Conservation (phyloP, 2,329 filamentous ascomycete genomes). For the Xylariales sp. region DNA sequence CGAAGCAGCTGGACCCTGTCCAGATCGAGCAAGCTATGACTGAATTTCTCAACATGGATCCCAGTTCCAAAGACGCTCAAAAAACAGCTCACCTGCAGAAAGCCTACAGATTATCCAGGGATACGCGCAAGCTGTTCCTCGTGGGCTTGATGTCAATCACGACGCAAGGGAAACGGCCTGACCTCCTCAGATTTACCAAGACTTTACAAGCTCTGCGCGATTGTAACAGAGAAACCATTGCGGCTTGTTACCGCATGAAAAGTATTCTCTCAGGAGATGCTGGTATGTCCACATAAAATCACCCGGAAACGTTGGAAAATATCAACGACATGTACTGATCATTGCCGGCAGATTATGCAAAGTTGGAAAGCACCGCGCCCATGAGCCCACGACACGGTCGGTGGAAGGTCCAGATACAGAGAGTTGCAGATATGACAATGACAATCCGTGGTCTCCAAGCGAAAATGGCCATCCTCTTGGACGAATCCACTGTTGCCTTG, state of each 20-base stretch:
- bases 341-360: constrained; percentile 10
- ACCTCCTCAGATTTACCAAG: constrained; percentile 73
- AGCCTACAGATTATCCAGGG: constrained; percentile 53
- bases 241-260: constrained; percentile 4
- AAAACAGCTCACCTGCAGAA: constrained; percentile 32
- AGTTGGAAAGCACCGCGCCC: constrained; percentile 46
- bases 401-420: constrained; percentile 80
- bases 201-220: constrained; percentile 71
- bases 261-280: constrained; percentile 59
- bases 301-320: background rate
- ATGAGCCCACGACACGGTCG: constrained; percentile 74
- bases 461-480: constrained; percentile 85
- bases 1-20: background rate
- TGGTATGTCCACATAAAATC: constrained; percentile 50
- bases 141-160: constrained; percentile 87
- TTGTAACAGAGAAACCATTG: constrained; percentile 53
- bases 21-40: constrained; percentile 1
- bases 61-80: constrained; percentile 64
- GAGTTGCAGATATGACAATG: constrained; percentile 82
- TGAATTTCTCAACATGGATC: constrained; percentile 1
- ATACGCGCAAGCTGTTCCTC: constrained; percentile 74
- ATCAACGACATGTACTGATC: too few relatives aligned
- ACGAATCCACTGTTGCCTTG: constrained; percentile 78
- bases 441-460: constrained; percentile 90
- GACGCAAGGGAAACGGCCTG: constrained; percentile 70